Evolutionary conservation across 768 basidiomycete species (phyloP).

Genomic region (Rhizopogon sp.): DNA sequence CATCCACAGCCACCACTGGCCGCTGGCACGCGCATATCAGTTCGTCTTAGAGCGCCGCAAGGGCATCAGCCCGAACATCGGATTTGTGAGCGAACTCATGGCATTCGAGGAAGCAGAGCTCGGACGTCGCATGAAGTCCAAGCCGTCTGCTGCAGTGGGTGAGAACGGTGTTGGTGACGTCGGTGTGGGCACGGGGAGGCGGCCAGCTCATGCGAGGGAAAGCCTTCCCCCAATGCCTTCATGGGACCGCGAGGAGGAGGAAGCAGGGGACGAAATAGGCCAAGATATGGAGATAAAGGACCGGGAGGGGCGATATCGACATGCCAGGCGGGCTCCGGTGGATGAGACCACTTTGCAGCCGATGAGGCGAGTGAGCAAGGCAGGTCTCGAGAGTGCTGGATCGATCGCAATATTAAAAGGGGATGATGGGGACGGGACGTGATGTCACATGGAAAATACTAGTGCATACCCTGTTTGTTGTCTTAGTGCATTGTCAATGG

Average conservation of each 20-base stretch:
- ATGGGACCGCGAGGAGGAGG: slow-evolving; percentile 16
- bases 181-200: slow-evolving; percentile 28
- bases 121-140: slow-evolving; percentile 43
- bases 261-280: slow-evolving; percentile 40
- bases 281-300: slow-evolving; percentile 92
- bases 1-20: slow-evolving; percentile 97
- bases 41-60: slow-evolving; percentile 91
- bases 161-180: slow-evolving; percentile 14
- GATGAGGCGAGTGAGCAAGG: slow-evolving; percentile 86
- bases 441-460: neutral
- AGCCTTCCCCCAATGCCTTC: slow-evolving; percentile 43
- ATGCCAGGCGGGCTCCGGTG: slow-evolving; percentile 83
- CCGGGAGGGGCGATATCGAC: slow-evolving; percentile 77
- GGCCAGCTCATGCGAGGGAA: slow-evolving; percentile 67
- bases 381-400: slow-evolving; percentile 77
- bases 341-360: slow-evolving; percentile 87
- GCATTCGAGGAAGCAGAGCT: slow-evolving; percentile 89
- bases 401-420: neutral
- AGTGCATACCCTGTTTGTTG: neutral
- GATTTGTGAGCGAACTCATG: slow-evolving; percentile 97
- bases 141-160: neutral
- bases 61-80: slow-evolving; percentile 95
- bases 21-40: slow-evolving; percentile 83
- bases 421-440: neutral
- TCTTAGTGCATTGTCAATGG: neutral